These are phyloP conservation scores for Rickenella mellea DNA, from an alignment of 768 basidiomycete species.

Conservation along the genomic window DNA sequence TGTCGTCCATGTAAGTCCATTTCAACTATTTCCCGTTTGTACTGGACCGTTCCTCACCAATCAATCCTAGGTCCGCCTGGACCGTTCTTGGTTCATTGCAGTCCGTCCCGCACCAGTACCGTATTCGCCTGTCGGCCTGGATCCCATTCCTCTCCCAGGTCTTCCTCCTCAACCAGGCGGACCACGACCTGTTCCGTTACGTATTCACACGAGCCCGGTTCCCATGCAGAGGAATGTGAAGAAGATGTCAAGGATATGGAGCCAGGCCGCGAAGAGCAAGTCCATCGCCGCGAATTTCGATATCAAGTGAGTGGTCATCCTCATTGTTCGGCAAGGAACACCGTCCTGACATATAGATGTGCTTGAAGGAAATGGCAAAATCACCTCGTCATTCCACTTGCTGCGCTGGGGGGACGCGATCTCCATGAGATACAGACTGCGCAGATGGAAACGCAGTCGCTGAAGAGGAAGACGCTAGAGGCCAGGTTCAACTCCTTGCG, in stretches of 20 bases:
- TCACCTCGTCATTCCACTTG: not conserved
- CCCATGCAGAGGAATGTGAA: conserved; percentile 4
- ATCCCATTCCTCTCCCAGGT: no score
- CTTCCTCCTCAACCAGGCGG: no score
- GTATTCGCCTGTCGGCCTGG: no score
- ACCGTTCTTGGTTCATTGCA: no score
- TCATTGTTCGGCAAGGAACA: not conserved
- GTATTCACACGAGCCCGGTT: no score
- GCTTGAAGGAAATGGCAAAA: not conserved
- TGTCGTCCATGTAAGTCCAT: conserved; percentile 17
- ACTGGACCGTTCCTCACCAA: not conserved
- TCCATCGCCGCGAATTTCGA: conserved; percentile 8
- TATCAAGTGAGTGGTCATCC: not conserved
- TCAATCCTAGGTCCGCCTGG: not conserved
- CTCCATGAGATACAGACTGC: not conserved
- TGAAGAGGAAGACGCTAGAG: not conserved
- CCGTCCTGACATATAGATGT: not conserved
- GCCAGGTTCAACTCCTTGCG: not conserved
- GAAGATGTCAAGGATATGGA: conserved; percentile 2
- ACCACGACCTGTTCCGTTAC: no score
- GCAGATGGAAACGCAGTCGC: not conserved
- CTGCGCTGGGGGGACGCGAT: not conserved
- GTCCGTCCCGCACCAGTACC: no score
- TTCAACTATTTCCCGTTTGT: not conserved
- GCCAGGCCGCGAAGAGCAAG: conserved; percentile 6